phyloP scores from a whole-genome alignment of 306 rosid genomes.

The Abrus precatorius region DNA sequence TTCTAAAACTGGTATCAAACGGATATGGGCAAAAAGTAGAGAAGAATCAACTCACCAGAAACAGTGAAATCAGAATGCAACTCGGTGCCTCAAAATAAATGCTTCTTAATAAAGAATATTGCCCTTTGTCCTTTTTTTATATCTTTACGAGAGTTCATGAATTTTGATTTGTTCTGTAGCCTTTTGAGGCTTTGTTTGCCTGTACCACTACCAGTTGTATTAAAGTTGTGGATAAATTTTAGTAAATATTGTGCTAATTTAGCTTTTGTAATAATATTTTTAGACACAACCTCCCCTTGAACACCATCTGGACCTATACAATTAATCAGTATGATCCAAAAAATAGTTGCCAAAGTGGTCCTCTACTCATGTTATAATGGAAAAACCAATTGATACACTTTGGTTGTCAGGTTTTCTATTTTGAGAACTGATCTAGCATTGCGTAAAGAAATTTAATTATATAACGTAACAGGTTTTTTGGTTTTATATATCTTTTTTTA shows the following conservation, averaged over 20 bases:
- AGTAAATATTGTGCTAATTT: constrained; percentile 1
- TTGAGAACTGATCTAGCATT: background rate
- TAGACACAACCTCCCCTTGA: too few relatives aligned
- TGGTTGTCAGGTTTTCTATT: background rate
- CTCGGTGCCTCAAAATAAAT: background rate
- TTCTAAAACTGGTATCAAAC: background rate
- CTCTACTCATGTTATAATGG: background rate
- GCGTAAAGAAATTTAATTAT: background rate
- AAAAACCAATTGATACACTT: background rate
- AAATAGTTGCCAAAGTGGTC: background rate
- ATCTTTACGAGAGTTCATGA: background rate
- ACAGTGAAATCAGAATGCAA: background rate
- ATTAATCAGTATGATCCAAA: background rate
- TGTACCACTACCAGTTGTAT: background rate
- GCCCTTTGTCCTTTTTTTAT: background rate
- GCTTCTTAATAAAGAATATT: constrained; percentile 1
- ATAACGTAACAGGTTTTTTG: background rate
- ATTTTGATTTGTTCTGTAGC: background rate
- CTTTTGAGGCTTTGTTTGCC: background rate
- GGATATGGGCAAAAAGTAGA: background rate
- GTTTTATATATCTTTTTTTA: too few relatives aligned
- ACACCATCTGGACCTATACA: too few relatives aligned
- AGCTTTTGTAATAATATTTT: background rate
- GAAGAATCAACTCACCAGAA: background rate
- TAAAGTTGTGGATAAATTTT: background rate